Evolutionary conservation across 192 early-diverging fungal species (phyloP).

Genomic region (Coemansia sp.): DNA sequence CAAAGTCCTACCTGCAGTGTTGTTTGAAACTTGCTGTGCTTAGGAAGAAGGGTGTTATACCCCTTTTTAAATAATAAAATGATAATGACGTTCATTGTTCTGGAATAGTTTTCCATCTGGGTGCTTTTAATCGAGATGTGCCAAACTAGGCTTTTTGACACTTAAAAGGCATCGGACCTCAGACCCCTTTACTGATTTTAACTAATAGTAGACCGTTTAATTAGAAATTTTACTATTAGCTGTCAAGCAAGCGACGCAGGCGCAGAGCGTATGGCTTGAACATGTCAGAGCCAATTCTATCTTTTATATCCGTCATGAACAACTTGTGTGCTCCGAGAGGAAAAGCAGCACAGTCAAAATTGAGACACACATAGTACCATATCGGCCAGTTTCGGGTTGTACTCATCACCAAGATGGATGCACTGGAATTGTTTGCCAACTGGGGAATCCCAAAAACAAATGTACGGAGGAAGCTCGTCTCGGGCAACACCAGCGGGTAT

Average conservation of each 20-base stretch:
- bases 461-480: background rate
- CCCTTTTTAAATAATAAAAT: conserved; percentile 79
- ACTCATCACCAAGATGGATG: background rate
- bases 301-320: background rate
- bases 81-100: background rate
- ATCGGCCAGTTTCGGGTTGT: background rate
- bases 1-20: no score
- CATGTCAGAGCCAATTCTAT: no score
- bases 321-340: no score
- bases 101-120: conserved; percentile 34
- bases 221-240: no score
- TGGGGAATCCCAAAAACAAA: background rate
- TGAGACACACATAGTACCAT: no score
- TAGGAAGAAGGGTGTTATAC: no score
- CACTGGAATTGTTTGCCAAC: background rate
- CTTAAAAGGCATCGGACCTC: no score
- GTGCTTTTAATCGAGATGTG: conserved; percentile 30
- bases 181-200: no score
- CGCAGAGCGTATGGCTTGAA: no score
- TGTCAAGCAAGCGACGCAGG: background rate
- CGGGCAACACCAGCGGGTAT: background rate
- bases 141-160: background rate
- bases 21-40: no score
- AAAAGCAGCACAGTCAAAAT: no score
- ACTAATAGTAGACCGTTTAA: no score